Evolutionary conservation across 352 stramenopile species (phyloP).

Genomic region (Peronosclerospora sorghi): DNA sequence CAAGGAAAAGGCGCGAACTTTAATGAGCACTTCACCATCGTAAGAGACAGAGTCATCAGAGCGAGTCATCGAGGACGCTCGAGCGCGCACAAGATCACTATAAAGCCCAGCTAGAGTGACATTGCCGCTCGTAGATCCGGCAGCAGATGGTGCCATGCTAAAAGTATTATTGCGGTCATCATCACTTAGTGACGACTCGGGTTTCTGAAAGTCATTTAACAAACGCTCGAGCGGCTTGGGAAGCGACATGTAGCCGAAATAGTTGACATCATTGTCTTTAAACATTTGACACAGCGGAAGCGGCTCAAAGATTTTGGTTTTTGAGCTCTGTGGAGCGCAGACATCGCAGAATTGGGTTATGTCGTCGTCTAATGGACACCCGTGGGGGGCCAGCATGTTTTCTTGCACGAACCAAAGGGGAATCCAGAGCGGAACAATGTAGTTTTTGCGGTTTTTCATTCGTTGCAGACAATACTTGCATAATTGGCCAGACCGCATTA

Average conservation of each 20-base stretch:
- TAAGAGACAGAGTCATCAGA: constrained; percentile 37
- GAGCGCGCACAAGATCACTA: constrained; percentile 52
- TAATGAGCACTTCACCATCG: constrained; percentile 27
- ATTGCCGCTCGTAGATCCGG: constrained; percentile 37
- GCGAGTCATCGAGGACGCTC: constrained; percentile 42
- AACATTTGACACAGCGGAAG: constrained; percentile 76
- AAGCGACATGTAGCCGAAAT: constrained; percentile 29
- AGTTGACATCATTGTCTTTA: constrained; percentile 25
- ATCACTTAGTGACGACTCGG: constrained; percentile 18
- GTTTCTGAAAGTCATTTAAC: constrained; percentile 31
- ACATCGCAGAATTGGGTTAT: constrained; percentile 53
- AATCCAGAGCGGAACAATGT: constrained; percentile 70
- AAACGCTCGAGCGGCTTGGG: constrained; percentile 56
- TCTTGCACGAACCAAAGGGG: constrained; percentile 77
- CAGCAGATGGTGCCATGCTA: constrained; percentile 25
- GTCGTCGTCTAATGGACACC: constrained; percentile 53
- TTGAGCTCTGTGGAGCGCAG: constrained; percentile 37
- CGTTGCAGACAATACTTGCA: constrained; percentile 63
- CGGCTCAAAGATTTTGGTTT: constrained; percentile 52
- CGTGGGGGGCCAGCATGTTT: constrained; percentile 59
- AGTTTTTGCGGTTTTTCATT: constrained; percentile 50
- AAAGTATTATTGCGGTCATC: constrained; percentile 26
- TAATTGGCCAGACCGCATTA: constrained; percentile 29
- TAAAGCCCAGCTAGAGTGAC: constrained; percentile 45
- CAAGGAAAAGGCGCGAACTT: constrained; percentile 37